A percentile compares a stretch with the other conserved stretches of the same genome.
These are phyloP conservation scores for Exophiala phaeomuriformis DNA, from an alignment of 2,329 filamentous ascomycete species.

Conservation along the genomic window DNA sequence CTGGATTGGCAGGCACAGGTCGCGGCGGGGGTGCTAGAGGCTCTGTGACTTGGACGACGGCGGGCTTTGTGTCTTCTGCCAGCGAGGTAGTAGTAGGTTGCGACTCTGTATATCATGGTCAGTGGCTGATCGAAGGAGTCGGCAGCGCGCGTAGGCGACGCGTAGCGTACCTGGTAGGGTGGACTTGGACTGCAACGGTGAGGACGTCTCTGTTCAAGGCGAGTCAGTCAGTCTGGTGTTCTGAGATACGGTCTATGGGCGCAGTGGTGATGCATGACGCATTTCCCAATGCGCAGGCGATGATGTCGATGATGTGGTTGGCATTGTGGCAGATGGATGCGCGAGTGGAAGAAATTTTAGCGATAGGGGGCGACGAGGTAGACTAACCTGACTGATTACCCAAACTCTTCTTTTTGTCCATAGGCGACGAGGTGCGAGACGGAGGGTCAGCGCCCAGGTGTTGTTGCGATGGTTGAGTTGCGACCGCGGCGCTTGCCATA, in stretches of 20 bases:
- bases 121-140: neutral
- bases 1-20: conserved; percentile 43
- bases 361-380: conserved; percentile 17
- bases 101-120: conserved; percentile 23
- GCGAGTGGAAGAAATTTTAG: conserved; percentile 13
- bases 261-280: conserved; percentile 3
- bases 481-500: conserved; percentile 25
- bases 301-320: conserved; percentile 9
- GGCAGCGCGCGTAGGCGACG: conserved; percentile 4
- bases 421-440: conserved; percentile 35
- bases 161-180: conserved; percentile 26
- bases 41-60: conserved; percentile 50
- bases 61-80: conserved; percentile 38
- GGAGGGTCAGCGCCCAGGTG: conserved; percentile 27
- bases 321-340: neutral
- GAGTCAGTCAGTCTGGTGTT: conserved; percentile 6
- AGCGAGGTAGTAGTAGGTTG: conserved; percentile 29
- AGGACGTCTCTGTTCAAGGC: conserved; percentile 12
- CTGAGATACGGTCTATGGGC: neutral
- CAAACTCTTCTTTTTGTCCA: conserved; percentile 38
- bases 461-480: conserved; percentile 26
- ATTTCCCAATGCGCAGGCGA: conserved; percentile 8
- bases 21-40: conserved; percentile 65
- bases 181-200: conserved; percentile 23
- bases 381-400: conserved; percentile 36